phyloP scores from a whole-genome alignment of 192 early-diverging fungal genomes.

The Podila minutissima region DNA sequence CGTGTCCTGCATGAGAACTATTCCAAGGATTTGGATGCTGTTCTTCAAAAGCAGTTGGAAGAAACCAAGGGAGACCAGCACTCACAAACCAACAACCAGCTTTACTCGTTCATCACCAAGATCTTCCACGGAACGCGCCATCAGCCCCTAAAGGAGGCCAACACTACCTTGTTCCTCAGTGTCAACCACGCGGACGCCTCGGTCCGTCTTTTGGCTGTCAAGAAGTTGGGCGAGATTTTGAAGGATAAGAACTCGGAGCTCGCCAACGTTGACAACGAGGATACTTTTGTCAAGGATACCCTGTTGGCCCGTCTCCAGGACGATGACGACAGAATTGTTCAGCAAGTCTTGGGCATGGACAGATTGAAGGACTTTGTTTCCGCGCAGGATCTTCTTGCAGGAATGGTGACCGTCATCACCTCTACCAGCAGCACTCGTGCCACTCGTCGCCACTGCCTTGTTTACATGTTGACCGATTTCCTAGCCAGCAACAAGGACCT shows the following conservation, averaged over 20 bases:
- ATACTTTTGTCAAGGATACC: constrained; percentile 58
- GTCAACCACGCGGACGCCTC: constrained; percentile 76
- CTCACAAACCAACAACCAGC: constrained; percentile 26
- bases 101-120: constrained; percentile 66
- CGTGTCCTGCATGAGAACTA: constrained; percentile 54
- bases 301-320: constrained; percentile 63
- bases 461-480: constrained; percentile 47
- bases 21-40: constrained; percentile 54
- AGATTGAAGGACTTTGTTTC: constrained; percentile 22
- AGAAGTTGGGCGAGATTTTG: constrained; percentile 68
- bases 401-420: constrained; percentile 32
- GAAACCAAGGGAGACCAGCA: constrained; percentile 24
- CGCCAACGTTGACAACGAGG: constrained; percentile 19
- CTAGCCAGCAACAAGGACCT: constrained; percentile 42
- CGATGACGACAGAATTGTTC: constrained; percentile 57
- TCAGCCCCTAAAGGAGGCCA: constrained; percentile 71
- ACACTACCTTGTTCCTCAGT: constrained; percentile 85
- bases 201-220: constrained; percentile 76
- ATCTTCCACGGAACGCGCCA: constrained; percentile 66
- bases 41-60: constrained; percentile 54
- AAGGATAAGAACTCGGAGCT: constrained; percentile 51
- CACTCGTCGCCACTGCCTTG: constrained; percentile 29
- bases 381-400: constrained; percentile 33
- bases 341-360: constrained; percentile 51
- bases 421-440: constrained; percentile 11